Conservation (phyloP, 495 filamentous ascomycete species). For the Collariella sp. region DNA sequence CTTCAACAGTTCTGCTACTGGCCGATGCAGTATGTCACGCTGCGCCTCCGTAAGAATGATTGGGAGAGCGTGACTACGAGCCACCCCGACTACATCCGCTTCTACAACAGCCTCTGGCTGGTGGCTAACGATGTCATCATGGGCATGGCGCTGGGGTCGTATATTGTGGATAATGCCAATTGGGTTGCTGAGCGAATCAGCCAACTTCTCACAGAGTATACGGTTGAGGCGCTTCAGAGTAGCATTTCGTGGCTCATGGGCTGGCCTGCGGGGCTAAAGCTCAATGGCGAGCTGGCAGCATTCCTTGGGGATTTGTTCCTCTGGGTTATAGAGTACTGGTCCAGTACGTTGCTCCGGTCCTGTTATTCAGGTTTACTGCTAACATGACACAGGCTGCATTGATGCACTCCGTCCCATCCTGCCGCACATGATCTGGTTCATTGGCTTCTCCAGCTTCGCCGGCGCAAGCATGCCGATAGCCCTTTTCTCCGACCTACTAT, state of each 20-base stretch:
- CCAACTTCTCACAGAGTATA: slow-evolving; percentile 67
- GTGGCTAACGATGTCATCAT: slow-evolving; percentile 99
- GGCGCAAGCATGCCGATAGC: slow-evolving; percentile 96
- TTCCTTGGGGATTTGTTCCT: slow-evolving; percentile 93
- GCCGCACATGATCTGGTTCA: slow-evolving; percentile 81
- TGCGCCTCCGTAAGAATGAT: slow-evolving; percentile 78
- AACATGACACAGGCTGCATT: slow-evolving; percentile 51
- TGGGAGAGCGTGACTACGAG: slow-evolving; percentile 95
- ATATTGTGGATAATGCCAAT: slow-evolving; percentile 89
- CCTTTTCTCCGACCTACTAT: slow-evolving; percentile 88
- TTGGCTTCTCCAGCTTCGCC: slow-evolving; percentile 89
- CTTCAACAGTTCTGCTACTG: slow-evolving; percentile 98
- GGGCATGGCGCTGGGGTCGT: slow-evolving; percentile 89
- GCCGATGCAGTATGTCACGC: slow-evolving; percentile 90
- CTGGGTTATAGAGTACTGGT: slow-evolving; percentile 98
- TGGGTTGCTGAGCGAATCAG: slow-evolving; percentile 81
- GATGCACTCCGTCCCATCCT: slow-evolving; percentile 65
- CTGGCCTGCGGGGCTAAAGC: slow-evolving; percentile 94
- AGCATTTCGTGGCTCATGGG: slow-evolving; percentile 96
- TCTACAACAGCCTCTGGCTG: slow-evolving; percentile 98
- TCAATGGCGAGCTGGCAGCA: slow-evolving; percentile 87
- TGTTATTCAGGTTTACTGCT: slow-evolving; percentile 4
- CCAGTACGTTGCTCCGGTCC: slow-evolving; percentile 44
- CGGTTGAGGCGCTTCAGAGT: slow-evolving; percentile 76
- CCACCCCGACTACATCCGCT: slow-evolving; percentile 97